Percentiles rank a stretch among this genome's conserved stretches.
These are phyloP conservation scores for Gossypium arboreum DNA, from an alignment of 345 rosid genomes.

Conservation along the genomic window DNA sequence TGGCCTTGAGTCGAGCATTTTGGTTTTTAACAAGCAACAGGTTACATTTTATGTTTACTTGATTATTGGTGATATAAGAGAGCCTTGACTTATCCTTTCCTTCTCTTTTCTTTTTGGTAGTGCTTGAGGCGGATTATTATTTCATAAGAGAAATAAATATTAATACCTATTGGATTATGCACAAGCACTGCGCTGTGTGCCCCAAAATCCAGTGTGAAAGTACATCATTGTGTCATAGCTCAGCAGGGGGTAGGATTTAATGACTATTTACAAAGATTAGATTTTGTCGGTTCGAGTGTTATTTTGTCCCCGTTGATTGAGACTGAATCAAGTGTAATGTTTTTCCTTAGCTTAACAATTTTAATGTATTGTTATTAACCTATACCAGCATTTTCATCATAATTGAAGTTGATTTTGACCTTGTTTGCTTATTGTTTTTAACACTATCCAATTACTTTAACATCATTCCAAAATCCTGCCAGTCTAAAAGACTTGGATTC, in stretches of 20 bases:
- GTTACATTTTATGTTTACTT: slow-evolving; percentile 33
- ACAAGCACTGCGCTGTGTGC: not conserved
- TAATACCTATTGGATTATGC: not conserved
- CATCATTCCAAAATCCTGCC: not conserved
- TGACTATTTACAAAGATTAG: too few species aligned
- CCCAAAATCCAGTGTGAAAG: not conserved
- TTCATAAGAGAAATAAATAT: not conserved
- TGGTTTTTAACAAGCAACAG: slow-evolving; percentile 64
- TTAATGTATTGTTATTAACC: too few species aligned
- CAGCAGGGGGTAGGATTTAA: not conserved
- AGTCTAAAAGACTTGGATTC: not conserved
- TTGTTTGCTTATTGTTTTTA: not conserved
- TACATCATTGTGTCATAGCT: not conserved
- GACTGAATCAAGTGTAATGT: not conserved
- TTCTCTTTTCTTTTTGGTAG: not conserved
- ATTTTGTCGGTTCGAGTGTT: not conserved
- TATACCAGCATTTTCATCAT: not conserved
- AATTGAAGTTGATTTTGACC: not conserved
- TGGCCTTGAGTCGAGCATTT: slow-evolving; percentile 62
- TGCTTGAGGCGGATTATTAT: not conserved
- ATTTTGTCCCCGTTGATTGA: not conserved
- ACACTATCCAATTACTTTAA: not conserved
- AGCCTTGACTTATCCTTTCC: not conserved
- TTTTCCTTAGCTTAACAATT: too few species aligned
- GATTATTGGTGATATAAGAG: not conserved